Evolutionary conservation across 768 basidiomycete genomes (phyloP), one percentile per base, ranked within the genome.

Genomic region (Boletus patriciae): DNA sequence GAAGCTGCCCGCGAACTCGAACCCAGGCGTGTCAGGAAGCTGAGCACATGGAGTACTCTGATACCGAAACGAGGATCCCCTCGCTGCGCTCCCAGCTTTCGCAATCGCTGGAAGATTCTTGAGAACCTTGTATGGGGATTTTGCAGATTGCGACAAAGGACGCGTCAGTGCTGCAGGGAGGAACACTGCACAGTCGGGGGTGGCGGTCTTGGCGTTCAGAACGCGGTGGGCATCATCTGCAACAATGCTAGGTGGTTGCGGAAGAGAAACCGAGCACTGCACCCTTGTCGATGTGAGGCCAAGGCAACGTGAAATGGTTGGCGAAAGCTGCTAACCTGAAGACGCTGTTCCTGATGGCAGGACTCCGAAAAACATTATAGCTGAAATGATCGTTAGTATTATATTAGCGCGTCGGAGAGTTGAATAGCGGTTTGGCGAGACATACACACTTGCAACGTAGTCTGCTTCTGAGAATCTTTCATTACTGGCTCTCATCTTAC

Each of bases 391-490:
- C 21, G 18, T 45, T n/a, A 37, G 23, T 7, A 48, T 25, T 6
- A 18, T 9, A 46, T 25, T 12, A 18, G 15, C 34, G 9, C 11
- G 31, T 55, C 36, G 40, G 25, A 31, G 12, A 45, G 42, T 25
- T n/a, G 41, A 44, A 43, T 6, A 21, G 21, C 15, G 8, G 27
- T 36, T 34, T 12, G 19, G 3, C 29, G 12, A 49, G 53, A 68
- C 80, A 47, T 65, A 84, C 80, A 83, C 81, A 48, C 79, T 80
- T n/a, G 77, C 76, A 16, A 75, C 80, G 54, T 76, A 82, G 58
- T 83, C 83, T 1, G 82, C 80, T 59, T 84, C 83, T 3, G 79
- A 81, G 70, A 76, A 78, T 62, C 73, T 81, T 50, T 80, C 77
- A 19, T 74, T 74, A 6, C 75, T 74, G 6, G 66, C 66, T n/a